A percentile compares a stretch with the other conserved stretches of the same genome.
phyloP scores from a whole-genome alignment of 345 rosid species.

The Populus pruinosa region DNA sequence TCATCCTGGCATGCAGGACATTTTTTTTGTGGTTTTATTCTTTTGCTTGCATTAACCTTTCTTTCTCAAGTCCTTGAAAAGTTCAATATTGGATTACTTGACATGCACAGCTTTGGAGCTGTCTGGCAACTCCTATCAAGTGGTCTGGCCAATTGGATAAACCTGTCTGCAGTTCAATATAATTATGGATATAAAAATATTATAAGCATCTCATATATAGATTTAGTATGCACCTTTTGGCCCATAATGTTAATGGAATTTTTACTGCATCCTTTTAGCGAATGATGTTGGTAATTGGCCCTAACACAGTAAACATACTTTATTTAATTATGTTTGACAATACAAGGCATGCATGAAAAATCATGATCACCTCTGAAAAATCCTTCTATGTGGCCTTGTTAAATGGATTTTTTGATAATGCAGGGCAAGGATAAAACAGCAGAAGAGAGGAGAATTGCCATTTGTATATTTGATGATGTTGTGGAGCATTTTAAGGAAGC shows the following conservation, averaged over 20 bases:
- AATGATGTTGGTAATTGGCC: neutral
- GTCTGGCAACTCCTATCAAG: neutral
- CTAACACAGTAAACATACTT: neutral
- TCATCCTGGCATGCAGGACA: neutral
- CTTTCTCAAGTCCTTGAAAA: neutral
- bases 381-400: neutral
- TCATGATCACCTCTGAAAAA: neutral
- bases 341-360: neutral
- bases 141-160: neutral
- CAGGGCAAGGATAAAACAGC: slow-evolving; percentile 98
- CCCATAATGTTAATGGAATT: neutral
- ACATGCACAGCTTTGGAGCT: neutral
- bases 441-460: slow-evolving; percentile 99
- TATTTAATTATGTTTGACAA: neutral
- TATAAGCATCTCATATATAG: neutral
- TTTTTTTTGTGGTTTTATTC: neutral
- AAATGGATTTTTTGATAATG: slow-evolving; percentile 9
- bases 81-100: neutral
- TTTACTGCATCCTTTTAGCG: neutral
- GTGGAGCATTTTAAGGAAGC: slow-evolving; percentile 95
- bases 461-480: slow-evolving; percentile 96
- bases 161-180: neutral
- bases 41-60: neutral
- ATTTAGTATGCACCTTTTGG: neutral
- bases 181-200: too few relatives aligned